Base-by-base conservation (phyloP, 495 filamentous ascomycete species). In the Hamigera avellanea region DNA sequence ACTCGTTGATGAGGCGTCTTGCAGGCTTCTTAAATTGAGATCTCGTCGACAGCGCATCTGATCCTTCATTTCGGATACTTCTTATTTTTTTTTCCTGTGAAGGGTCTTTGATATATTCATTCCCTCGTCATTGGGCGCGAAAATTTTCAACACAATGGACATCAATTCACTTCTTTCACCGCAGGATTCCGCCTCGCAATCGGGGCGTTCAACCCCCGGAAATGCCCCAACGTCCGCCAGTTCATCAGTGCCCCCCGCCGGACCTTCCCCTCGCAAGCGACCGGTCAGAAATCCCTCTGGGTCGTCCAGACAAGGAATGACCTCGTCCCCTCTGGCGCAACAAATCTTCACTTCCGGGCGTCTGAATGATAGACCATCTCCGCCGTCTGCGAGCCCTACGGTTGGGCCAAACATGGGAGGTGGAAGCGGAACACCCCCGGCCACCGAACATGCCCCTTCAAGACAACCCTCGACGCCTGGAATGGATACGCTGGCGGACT, bases 141-240 rank as follows among this genome's bases (percentile, higher is more conserved):
- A 35, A 15, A 26, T 18, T 29, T 28, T 23, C n/a, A 32, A 19
- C 38, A 62, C 50, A 33, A 83, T 84, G 80, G 77, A 84, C 48
- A 84, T 84, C 65, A 78, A 68, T 59, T 78, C 73, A 19, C 69
- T 84, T 31, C 70, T 84, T 42, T 82, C 80, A 41, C 76, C 79
- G 29, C 69, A 78, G 55, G 75, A 82, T 37, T 69, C 75, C 36
- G 68, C 78, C 47, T 59, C 62, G 15, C 53, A 66, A 46, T 52
- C 50, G 48, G 63, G 64, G 42, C 57, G 45, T 43, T 62, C 55
- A 28, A 56, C 68, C 39, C 54, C 64, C 52, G 43, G 56, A 49
- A 43, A 50, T 41, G 43, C 50, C 44, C 43, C 56, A 47, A 35
- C 55, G n/a, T 51, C 63, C 18, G 41, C 42, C 26, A 53, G 46